Conservation (phyloP, 306 rosid genomes). For the Dryas alaskensis region DNA sequence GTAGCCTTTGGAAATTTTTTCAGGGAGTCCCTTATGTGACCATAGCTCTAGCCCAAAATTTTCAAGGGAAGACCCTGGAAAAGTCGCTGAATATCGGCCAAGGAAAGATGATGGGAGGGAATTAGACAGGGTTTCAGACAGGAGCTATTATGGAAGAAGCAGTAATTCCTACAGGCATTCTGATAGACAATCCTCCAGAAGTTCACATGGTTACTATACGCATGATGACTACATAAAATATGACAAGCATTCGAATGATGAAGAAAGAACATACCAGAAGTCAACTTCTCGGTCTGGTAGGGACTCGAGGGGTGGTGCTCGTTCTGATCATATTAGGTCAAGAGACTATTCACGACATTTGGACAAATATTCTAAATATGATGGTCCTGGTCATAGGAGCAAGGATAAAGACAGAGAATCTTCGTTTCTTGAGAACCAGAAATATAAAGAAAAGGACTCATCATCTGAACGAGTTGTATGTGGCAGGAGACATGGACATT, state of each 20-base stretch:
- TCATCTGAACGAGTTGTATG: conserved; percentile 55
- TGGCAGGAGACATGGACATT: conserved; percentile 45
- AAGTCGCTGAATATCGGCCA: conserved; percentile 43
- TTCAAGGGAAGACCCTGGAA: conserved; percentile 39
- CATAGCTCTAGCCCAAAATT: conserved; percentile 51
- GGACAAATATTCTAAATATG: conserved; percentile 63
- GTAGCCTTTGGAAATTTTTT: conserved; percentile 16
- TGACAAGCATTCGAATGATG: conserved; percentile 56
- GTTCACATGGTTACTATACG: conserved; percentile 60
- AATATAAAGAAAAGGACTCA: conserved; percentile 50
- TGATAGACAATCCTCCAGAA: conserved; percentile 56
- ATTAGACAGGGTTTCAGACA: conserved; percentile 48
- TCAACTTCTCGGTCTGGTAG: conserved; percentile 48
- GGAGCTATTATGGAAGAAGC: conserved; percentile 50
- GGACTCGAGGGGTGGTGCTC: conserved; percentile 52
- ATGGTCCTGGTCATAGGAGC: conserved; percentile 49
- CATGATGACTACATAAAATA: conserved; percentile 43
- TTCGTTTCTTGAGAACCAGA: conserved; percentile 19
- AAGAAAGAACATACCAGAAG: conserved; percentile 52
- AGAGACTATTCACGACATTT: conserved; percentile 43
- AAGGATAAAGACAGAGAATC: conserved; percentile 43
- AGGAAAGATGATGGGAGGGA: conserved; percentile 58
- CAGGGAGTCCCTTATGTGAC: conserved; percentile 68
- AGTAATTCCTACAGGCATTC: conserved; percentile 59
- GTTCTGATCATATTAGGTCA: conserved; percentile 44